Evolutionary conservation across 805 yeast genomes (phyloP).

Genomic region (Candida takata): DNA sequence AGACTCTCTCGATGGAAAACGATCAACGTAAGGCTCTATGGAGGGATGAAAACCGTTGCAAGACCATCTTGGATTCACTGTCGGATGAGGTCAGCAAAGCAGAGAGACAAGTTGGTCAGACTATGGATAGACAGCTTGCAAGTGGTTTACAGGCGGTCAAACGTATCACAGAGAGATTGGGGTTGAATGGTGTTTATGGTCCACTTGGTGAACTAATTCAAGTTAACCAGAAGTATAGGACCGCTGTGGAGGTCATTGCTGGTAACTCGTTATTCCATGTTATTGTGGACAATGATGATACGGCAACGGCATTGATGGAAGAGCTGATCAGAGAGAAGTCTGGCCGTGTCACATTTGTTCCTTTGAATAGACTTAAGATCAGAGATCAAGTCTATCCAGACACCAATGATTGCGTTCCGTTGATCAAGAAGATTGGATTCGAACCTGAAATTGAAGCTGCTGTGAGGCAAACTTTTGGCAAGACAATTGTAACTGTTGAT

Average conservation of each 20-base stretch:
- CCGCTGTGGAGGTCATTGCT: constrained; percentile 85
- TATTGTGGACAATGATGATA: constrained; percentile 81
- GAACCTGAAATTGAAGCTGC: constrained; percentile 56
- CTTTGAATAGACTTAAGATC: constrained; percentile 60
- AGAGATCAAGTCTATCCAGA: constrained; percentile 49
- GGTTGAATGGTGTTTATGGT: constrained; percentile 66
- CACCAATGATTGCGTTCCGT: constrained; percentile 58
- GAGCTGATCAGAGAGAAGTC: constrained; percentile 61
- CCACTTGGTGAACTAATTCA: constrained; percentile 77
- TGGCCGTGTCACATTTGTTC: constrained; percentile 90
- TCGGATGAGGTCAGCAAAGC: constrained; percentile 49
- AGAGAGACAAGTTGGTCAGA: constrained; percentile 55
- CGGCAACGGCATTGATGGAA: constrained; percentile 74
- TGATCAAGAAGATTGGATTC: constrained; percentile 65
- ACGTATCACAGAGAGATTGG: constrained; percentile 51
- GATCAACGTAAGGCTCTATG: constrained; percentile 69
- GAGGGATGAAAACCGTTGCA: constrained; percentile 69
- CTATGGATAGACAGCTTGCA: constrained; percentile 68
- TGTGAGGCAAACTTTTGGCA: constrained; percentile 73
- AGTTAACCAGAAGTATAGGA: constrained; percentile 74
- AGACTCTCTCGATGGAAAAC: constrained; percentile 35
- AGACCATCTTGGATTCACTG: constrained; percentile 48
- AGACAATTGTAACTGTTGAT: constrained; percentile 67
- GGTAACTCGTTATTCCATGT: constrained; percentile 82
- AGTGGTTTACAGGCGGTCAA: constrained; percentile 65